Conservation (phyloP, 169 alveolate genomes). For the Hepatocystis sp. region DNA sequence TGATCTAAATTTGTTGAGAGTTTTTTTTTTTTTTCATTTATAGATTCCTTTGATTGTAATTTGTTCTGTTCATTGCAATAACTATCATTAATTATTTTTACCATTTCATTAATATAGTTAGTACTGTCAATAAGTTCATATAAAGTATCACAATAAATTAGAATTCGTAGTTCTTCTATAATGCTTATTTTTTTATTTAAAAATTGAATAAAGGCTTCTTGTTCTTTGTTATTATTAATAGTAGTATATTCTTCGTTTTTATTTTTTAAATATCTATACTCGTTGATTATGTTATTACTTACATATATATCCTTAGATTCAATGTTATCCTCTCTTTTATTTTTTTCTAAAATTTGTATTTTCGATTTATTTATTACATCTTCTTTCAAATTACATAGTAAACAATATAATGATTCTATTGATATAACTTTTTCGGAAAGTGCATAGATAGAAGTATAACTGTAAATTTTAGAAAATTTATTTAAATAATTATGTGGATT, state of each 20-base stretch:
- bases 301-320: too few species aligned
- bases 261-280: neutral
- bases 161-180: conserved; percentile 50
- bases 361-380: conserved; percentile 12
- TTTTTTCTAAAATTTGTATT: neutral
- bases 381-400: conserved; percentile 47
- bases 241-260: neutral
- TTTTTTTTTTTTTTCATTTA: conserved; percentile 10
- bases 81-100: conserved; percentile 29
- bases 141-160: conserved; percentile 63
- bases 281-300: neutral
- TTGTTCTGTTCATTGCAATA: conserved; percentile 1
- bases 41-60: neutral
- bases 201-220: conserved; percentile 7
- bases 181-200: conserved; percentile 32
- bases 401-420: conserved; percentile 47
- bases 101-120: conserved; percentile 49
- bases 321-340: neutral
- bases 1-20: conserved; percentile 28
- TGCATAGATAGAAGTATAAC: conserved; percentile 41
- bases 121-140: conserved; percentile 54
- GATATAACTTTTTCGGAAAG: conserved; percentile 63
- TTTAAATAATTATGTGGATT: conserved; percentile 6
- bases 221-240: conserved; percentile 3
- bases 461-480: conserved; percentile 41